Evolutionary conservation across 331 rosid genomes (phyloP).

Genomic region (Arachis monticola): DNA sequence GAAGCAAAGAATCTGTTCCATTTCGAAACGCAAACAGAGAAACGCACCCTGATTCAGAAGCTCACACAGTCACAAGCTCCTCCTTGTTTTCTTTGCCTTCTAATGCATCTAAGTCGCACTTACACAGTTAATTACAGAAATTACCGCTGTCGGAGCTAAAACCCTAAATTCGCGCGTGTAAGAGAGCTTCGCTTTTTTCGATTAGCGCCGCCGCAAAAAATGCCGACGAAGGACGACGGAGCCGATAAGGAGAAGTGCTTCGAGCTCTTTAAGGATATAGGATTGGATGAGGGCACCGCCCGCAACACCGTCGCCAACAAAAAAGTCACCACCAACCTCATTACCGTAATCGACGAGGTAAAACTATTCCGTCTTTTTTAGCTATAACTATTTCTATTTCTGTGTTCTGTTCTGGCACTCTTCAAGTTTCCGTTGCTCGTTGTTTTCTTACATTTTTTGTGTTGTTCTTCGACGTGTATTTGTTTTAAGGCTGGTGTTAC

Average conservation of each 20-base stretch:
- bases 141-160: slow-evolving; percentile 7
- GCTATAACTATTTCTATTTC: slow-evolving; percentile 10
- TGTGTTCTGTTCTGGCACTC: not conserved
- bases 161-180: slow-evolving; percentile 33
- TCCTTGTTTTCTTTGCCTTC: not conserved
- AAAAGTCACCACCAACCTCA: slow-evolving; percentile 83
- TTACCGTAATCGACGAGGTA: slow-evolving; percentile 81
- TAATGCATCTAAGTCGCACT: not conserved
- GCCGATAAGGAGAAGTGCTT: slow-evolving; percentile 71
- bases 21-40: not conserved
- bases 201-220: slow-evolving; percentile 20
- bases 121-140: not conserved
- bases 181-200: not conserved
- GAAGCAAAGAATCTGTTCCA: not conserved
- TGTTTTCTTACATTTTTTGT: not conserved
- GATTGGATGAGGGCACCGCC: slow-evolving; percentile 90
- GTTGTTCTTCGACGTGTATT: slow-evolving; percentile 2
- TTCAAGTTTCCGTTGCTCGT: not conserved
- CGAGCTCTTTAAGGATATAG: slow-evolving; percentile 72
- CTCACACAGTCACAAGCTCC: not conserved
- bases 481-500: slow-evolving; percentile 66
- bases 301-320: slow-evolving; percentile 82
- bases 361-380: not conserved
- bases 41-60: not conserved
- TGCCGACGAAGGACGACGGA: slow-evolving; percentile 63